Base-by-base conservation (phyloP, 805 yeast species). In the Candida argentea region DNA sequence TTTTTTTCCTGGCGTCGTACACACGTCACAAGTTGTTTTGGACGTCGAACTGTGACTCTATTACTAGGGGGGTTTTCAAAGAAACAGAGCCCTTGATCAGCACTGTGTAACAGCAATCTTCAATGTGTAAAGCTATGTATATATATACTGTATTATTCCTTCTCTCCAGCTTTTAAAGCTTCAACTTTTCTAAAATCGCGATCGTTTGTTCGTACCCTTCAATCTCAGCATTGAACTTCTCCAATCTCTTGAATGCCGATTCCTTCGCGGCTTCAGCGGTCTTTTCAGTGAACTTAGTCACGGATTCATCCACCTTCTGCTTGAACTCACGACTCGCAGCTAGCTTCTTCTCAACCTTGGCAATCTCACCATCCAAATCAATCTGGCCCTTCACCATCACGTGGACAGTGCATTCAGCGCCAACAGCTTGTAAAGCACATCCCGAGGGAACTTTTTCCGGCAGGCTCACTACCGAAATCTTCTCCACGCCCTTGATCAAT, bases 371-470 rank as follows among this genome's bases (percentile, higher is more conserved):
- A 46, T 86, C 96, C 42, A 87, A 71, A 55, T 89, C 96, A 42
- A 91, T 76, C 51, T 81, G 87, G 30, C 97, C 98, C 67, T 85
- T 87, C 33, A 89, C 95, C 52, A 91, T 67, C 17, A 89, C 73
- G 46, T 85, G 95, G 13, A 87, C 97, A 35, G 75, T 78, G 52
- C 84, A 76, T 31, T 73, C 80, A 27, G 94, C 79, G 34, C 74
- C 72, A 33, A 89, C 84, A 32, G 93, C 72, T 42, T 75, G 76
- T 40, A 86, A 70, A 24, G 89, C 95, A 55, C 94, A 83, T 25
- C 98, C 98, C 35, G 75, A 73, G 42, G 96, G 96, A 36, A 86
- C 72, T 14, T 73, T 70, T 14, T 57, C 54, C 10, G 56, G 57
- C 9, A 57, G 39, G 24, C 64, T 60, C 19, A 83, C 80, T 47